Evolutionary conservation across 139 green algal genomes (phyloP).

Genomic region (Axilococcus clingmanii): DNA sequence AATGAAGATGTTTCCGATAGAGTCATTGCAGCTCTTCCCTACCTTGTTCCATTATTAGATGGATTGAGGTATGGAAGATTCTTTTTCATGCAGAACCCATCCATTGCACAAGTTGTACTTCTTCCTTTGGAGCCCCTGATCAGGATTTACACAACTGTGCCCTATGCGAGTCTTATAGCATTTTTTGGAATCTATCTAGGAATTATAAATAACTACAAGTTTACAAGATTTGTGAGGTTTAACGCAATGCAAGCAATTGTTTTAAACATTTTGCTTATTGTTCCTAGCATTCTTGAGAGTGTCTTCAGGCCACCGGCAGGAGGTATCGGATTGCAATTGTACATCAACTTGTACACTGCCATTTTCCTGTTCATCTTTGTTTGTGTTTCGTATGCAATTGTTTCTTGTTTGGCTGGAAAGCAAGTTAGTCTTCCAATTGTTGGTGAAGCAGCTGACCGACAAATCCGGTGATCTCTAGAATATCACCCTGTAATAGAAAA

Average conservation of each 20-base stretch:
- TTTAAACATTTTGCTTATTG: conserved; percentile 75
- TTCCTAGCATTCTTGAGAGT: conserved; percentile 42
- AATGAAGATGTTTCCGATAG: conserved; percentile 20
- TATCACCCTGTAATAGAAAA: conserved; percentile 36
- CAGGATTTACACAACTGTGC: conserved; percentile 29
- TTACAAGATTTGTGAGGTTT: conserved; percentile 59
- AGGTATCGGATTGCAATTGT: conserved; percentile 40
- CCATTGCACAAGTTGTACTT: conserved; percentile 18
- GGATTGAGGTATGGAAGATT: conserved; percentile 36
- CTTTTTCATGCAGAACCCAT: conserved; percentile 36
- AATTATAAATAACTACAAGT: conserved; percentile 20
- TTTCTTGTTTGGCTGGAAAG: conserved; percentile 50
- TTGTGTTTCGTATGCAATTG: conserved; percentile 64
- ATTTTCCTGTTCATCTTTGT: conserved; percentile 70
- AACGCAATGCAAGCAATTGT: conserved; percentile 80
- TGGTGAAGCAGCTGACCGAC: conserved; percentile 62
- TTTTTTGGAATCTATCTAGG: conserved; percentile 52
- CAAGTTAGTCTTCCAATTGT: conserved; percentile 64
- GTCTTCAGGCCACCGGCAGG: conserved; percentile 32
- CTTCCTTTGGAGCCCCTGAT: conserved; percentile 35
- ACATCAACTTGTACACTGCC: conserved; percentile 65
- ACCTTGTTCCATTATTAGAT: conserved; percentile 42
- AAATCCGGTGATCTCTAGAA: conserved; percentile 33
- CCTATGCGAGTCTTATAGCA: conserved; percentile 30
- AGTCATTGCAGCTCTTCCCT: conserved; percentile 22